A percentile compares a stretch with the other conserved stretches of the same genome.
phyloP scores from a whole-genome alignment of 345 rosid genomes.

The Laguncularia racemosa region DNA sequence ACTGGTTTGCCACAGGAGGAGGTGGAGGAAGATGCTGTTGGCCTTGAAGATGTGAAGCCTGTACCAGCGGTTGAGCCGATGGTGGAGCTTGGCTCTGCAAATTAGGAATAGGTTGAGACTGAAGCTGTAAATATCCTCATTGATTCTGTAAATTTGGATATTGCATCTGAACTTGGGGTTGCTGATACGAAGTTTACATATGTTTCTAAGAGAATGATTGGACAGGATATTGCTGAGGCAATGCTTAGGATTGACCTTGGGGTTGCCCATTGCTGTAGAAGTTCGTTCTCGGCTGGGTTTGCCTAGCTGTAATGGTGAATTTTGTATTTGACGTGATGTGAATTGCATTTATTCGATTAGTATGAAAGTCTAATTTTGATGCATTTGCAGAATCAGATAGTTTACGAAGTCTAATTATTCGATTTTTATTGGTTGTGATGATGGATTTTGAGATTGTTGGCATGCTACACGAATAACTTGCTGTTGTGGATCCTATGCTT shows the following conservation, averaged over 20 bases:
- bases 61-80: conserved; percentile 14
- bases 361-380: no score
- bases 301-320: no score
- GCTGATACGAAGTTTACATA: conserved; percentile 31
- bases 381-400: no score
- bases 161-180: conserved; percentile 25
- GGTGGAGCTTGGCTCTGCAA: conserved; percentile 24
- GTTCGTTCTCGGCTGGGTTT: no score
- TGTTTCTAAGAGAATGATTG: conserved; percentile 22
- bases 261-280: no score
- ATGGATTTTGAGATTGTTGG: conserved; percentile 25
- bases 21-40: conserved; percentile 8
- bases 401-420: no score
- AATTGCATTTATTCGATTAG: no score
- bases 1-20: conserved; percentile 26
- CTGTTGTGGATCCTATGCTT: conserved; percentile 32
- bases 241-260: conserved; percentile 20
- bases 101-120: conserved; percentile 17
- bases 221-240: conserved; percentile 21
- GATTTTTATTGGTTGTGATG: conserved; percentile 20
- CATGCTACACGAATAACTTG: conserved; percentile 22
- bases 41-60: conserved; percentile 8
- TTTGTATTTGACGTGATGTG: no score
- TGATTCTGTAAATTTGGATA: conserved; percentile 26
- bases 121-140: conserved; percentile 22